Percentiles rank a stretch among this genome's conserved stretches.
These are phyloP conservation scores for Gossypium bickii DNA, from an alignment of 345 rosid genomes.

Conservation along the genomic window DNA sequence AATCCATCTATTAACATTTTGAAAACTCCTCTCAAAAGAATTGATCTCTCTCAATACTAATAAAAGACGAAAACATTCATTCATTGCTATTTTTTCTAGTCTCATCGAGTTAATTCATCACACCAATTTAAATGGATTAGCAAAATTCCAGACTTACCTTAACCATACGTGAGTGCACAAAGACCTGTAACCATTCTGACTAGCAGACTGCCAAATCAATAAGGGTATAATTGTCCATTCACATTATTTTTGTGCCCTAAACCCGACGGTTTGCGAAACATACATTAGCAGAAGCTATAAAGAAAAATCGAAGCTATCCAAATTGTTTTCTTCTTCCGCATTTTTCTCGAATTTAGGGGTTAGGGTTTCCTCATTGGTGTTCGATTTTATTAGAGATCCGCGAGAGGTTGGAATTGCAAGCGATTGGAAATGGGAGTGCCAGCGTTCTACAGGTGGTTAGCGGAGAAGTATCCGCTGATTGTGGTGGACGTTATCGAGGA, in stretches of 20 bases:
- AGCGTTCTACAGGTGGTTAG: conserved; percentile 89
- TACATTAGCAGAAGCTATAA: neutral
- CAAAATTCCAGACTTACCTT: too few relatives aligned
- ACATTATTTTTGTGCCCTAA: neutral
- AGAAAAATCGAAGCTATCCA: neutral
- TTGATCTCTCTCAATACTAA: too few relatives aligned
- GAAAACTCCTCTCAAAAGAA: too few relatives aligned
- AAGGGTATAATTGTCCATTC: conserved; percentile 1
- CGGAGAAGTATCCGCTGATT: conserved; percentile 81
- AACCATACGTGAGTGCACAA: too few relatives aligned
- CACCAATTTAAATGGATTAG: too few relatives aligned
- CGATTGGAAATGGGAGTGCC: conserved; percentile 80
- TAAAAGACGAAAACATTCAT: too few relatives aligned
- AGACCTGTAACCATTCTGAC: too few relatives aligned
- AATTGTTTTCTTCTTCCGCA: neutral
- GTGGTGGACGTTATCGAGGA: conserved; percentile 84
- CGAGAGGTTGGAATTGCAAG: conserved; percentile 7
- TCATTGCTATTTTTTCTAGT: too few relatives aligned
- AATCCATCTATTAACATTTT: too few relatives aligned
- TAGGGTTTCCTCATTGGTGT: conserved; percentile 19
- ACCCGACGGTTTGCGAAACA: neutral
- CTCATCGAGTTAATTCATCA: fast-evolving
- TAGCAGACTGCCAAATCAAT: neutral
- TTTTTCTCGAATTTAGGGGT: neutral
- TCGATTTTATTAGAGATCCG: conserved; percentile 8